These are phyloP conservation scores for Jaapia argillacea DNA, from an alignment of 768 basidiomycete species.

Conservation along the genomic window DNA sequence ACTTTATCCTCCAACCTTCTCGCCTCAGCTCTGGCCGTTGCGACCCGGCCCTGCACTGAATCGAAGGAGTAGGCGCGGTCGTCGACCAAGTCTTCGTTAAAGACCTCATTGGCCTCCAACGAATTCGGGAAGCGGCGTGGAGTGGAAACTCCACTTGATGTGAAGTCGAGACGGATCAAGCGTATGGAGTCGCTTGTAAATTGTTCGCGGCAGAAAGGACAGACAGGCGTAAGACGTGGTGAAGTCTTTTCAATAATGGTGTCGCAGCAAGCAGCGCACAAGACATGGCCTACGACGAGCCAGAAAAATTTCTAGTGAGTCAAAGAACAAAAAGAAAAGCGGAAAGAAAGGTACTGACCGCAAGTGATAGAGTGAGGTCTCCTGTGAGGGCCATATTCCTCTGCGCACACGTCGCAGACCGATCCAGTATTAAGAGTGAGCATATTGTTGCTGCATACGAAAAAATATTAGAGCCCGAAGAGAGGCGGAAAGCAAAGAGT, in stretches of 20 bases:
- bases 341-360: conserved; percentile 38
- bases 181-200: conserved; percentile 61
- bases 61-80: too few relatives aligned
- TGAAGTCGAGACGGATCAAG: conserved; percentile 72
- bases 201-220: conserved; percentile 77
- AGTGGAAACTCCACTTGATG: conserved; percentile 42
- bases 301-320: conserved; percentile 16
- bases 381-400: conserved; percentile 70
- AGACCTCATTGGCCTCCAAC: conserved; percentile 36
- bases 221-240: conserved; percentile 57
- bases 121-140: conserved; percentile 44
- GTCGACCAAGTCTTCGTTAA: conserved; percentile 21
- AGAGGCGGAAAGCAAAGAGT: background rate
- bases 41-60: too few relatives aligned
- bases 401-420: conserved; percentile 84
- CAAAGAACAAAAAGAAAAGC: conserved; percentile 2
- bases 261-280: conserved; percentile 69
- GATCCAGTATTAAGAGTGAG: conserved; percentile 76
- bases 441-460: conserved; percentile 32
- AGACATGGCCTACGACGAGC: conserved; percentile 53
- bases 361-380: conserved; percentile 76
- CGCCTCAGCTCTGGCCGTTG: conserved; percentile 37
- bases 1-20: conserved; percentile 71
- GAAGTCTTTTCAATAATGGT: conserved; percentile 77
- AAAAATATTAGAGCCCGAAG: background rate